phyloP scores from a whole-genome alignment of 2,329 filamentous ascomycete genomes.

The Cladosporium oxysporum region DNA sequence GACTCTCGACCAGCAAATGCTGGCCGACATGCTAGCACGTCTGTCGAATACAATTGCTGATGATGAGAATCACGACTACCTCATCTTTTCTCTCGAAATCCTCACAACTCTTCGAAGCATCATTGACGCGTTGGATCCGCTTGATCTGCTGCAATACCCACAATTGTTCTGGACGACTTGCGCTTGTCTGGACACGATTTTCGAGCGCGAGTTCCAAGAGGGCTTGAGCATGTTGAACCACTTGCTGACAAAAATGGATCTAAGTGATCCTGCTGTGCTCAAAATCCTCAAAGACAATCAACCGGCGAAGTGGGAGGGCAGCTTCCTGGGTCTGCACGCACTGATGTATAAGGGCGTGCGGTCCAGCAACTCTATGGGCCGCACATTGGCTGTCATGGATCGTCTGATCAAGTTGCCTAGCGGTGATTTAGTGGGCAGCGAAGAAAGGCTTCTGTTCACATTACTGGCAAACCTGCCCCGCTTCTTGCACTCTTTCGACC shows the following conservation, averaged over 20 bases:
- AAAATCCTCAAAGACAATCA: conserved; percentile 73
- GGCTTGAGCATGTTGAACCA: conserved; percentile 88
- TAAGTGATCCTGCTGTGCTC: conserved; percentile 69
- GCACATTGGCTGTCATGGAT: conserved; percentile 75
- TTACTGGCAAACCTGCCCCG: conserved; percentile 89
- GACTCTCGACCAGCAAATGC: conserved; percentile 86
- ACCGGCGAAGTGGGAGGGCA: conserved; percentile 83
- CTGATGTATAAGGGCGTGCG: conserved; percentile 89
- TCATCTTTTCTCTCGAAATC: conserved; percentile 98
- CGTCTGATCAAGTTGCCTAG: conserved; percentile 76
- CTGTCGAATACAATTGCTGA: conserved; percentile 97
- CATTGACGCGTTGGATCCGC: conserved; percentile 77
- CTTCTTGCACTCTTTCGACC: conserved; percentile 78
- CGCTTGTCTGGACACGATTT: conserved; percentile 93
- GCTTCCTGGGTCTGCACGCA: conserved; percentile 82
- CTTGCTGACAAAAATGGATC: conserved; percentile 79
- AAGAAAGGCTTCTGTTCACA: conserved; percentile 78
- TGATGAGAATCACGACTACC: conserved; percentile 81
- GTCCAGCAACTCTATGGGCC: conserved; percentile 78
- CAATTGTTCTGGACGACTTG: conserved; percentile 98
- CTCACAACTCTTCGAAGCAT: conserved; percentile 90
- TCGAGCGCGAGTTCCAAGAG: conserved; percentile 91
- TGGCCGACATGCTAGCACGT: conserved; percentile 93
- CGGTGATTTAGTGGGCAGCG: conserved; percentile 77
- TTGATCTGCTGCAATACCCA: conserved; percentile 83